These are phyloP conservation scores for Trypanosoma theileri DNA, from an alignment of 208 protist genomes.

Conservation along the genomic window DNA sequence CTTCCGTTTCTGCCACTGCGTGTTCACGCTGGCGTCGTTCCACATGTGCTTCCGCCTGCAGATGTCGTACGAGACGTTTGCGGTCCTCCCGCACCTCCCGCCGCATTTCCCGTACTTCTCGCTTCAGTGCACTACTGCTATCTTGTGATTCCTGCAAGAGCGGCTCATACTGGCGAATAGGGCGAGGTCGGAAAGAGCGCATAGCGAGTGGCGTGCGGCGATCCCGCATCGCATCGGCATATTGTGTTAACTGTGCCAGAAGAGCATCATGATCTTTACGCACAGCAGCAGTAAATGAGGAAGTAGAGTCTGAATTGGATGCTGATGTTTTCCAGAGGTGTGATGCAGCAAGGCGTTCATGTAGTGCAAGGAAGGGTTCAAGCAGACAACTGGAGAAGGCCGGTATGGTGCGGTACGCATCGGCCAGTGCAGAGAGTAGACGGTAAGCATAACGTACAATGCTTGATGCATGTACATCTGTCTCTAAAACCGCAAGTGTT, in stretches of 20 bases:
- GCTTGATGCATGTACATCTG: slow-evolving; percentile 25
- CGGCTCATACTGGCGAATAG: slow-evolving; percentile 83
- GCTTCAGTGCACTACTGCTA: slow-evolving; percentile 48
- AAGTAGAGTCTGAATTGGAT: no score
- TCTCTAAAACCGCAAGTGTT: slow-evolving; percentile 41
- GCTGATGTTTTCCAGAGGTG: no score
- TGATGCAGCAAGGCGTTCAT: slow-evolving; percentile 34
- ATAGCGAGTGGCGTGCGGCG: slow-evolving; percentile 77
- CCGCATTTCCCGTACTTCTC: slow-evolving; percentile 66
- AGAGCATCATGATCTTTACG: slow-evolving; percentile 52
- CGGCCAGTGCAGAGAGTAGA: slow-evolving; percentile 49
- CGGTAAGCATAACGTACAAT: slow-evolving; percentile 67
- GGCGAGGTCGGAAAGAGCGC: slow-evolving; percentile 81
- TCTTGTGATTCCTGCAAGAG: slow-evolving; percentile 57
- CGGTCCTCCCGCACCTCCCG: slow-evolving; percentile 79
- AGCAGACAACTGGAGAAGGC: slow-evolving; percentile 59
- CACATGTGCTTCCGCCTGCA: slow-evolving; percentile 80
- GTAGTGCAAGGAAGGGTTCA: slow-evolving; percentile 46
- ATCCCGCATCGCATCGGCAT: slow-evolving; percentile 26
- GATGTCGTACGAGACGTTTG: slow-evolving; percentile 81
- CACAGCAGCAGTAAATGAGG: slow-evolving; percentile 14
- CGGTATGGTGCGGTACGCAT: slow-evolving; percentile 38
- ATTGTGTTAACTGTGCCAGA: slow-evolving; percentile 28
- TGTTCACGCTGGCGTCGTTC: slow-evolving; percentile 69
- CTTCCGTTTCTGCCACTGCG: slow-evolving; percentile 37